Conservation (phyloP, 2,329 filamentous ascomycete genomes). For the Fusarium sambucinum region DNA sequence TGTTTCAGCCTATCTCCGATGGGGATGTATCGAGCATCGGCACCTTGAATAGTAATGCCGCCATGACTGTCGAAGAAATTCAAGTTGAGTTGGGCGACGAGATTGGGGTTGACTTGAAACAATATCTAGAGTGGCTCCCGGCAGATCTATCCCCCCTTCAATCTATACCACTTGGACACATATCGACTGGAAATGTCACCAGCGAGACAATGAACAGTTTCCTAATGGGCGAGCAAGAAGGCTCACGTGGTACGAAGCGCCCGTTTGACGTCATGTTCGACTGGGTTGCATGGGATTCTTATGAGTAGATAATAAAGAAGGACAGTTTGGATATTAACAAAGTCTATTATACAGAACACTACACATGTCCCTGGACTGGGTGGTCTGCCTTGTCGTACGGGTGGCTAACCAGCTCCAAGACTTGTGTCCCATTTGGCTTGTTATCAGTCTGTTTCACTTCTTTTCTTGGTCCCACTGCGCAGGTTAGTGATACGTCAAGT, state of each 20-base stretch:
- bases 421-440: background rate
- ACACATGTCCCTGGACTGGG: fast-evolving
- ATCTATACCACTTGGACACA: fast-evolving
- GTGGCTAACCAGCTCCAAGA: background rate
- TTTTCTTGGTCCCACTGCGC: background rate
- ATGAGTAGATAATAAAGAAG: background rate
- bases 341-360: background rate
- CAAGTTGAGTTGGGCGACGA: background rate
- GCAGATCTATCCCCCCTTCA: background rate
- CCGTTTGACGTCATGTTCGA: constrained; percentile 14
- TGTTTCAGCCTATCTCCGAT: fast-evolving
- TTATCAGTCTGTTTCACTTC: background rate
- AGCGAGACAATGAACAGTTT: too few species aligned
- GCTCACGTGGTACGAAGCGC: background rate
- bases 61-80: background rate
- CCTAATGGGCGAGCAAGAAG: fast-evolving
- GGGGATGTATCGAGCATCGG: fast-evolving
- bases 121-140: constrained; percentile 5
- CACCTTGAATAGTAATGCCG: fast-evolving
- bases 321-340: background rate
- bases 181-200: background rate
- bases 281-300: constrained; percentile 19
- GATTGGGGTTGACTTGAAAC: background rate
- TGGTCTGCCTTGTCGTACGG: background rate
- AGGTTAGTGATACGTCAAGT: background rate